phyloP scores from a whole-genome alignment of 148 eudicot species.

The Amaranthus hypochondriacus region DNA sequence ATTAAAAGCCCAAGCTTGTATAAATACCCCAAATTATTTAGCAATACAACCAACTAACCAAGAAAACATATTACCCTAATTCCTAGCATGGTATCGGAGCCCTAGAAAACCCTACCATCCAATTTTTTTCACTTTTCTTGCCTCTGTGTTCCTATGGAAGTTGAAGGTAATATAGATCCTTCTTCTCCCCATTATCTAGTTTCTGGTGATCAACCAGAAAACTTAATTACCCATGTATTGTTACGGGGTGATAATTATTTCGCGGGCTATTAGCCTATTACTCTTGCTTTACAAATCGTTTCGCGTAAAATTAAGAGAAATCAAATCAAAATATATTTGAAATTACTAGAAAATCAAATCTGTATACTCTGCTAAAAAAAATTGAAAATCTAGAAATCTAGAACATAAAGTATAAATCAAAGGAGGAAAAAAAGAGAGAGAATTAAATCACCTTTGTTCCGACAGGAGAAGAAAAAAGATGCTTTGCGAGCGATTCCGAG shows the following conservation, averaged over 20 bases:
- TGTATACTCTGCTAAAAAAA: neutral
- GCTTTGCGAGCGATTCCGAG: conserved; percentile 1
- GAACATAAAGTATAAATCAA: neutral
- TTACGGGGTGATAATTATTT: no score
- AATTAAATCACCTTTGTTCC: neutral
- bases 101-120: no score
- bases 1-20: neutral
- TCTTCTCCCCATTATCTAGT: no score
- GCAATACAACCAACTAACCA: no score
- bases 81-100: no score
- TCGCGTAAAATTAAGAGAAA: neutral
- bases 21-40: neutral
- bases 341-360: neutral
- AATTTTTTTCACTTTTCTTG: no score
- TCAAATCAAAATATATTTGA: neutral
- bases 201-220: no score
- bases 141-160: no score
- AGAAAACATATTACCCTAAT: no score
- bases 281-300: neutral
- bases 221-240: no score
- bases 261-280: no score
- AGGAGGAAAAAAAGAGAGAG: neutral
- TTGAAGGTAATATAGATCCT: no score
- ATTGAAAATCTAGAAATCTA: neutral
- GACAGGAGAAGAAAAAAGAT: neutral